Evolutionary conservation across 2,329 filamentous ascomycete species (phyloP).

Genomic region (Pseudogymnoascus sp.): DNA sequence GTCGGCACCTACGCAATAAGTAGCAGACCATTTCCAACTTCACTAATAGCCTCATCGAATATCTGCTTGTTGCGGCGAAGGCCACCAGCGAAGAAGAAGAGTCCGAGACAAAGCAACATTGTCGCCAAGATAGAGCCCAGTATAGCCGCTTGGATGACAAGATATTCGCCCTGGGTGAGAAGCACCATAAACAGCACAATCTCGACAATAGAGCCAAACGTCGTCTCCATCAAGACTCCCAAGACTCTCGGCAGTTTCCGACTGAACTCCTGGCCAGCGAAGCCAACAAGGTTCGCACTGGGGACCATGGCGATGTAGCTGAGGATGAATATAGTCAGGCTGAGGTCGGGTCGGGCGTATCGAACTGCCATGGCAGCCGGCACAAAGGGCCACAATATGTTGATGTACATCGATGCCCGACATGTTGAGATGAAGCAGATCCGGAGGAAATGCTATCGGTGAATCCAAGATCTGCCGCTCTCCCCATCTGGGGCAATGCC

Average conservation of each 20-base stretch:
- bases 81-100: slow-evolving; percentile 73
- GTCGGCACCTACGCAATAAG: slow-evolving; percentile 59
- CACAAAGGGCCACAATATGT: slow-evolving; percentile 67
- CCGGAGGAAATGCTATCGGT: slow-evolving; percentile 53
- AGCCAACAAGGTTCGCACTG: slow-evolving; percentile 66
- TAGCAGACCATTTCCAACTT: slow-evolving; percentile 68
- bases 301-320: slow-evolving; percentile 73
- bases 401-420: slow-evolving; percentile 53
- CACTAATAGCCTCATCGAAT: slow-evolving; percentile 68
- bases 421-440: slow-evolving; percentile 58
- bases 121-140: slow-evolving; percentile 77
- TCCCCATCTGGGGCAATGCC: slow-evolving; percentile 47
- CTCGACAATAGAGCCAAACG: slow-evolving; percentile 67
- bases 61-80: slow-evolving; percentile 56
- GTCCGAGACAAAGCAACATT: slow-evolving; percentile 67
- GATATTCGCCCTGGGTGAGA: slow-evolving; percentile 45
- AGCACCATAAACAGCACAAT: slow-evolving; percentile 76
- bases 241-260: slow-evolving; percentile 68
- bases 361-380: slow-evolving; percentile 59
- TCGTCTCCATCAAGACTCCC: slow-evolving; percentile 53
- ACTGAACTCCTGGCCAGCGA: slow-evolving; percentile 62
- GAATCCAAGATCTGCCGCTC: slow-evolving; percentile 57
- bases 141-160: slow-evolving; percentile 77
- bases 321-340: slow-evolving; percentile 58
- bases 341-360: slow-evolving; percentile 44